Conservation (phyloP, 1,284 basidiomycete species). For the Cryptococcus sp. region DNA sequence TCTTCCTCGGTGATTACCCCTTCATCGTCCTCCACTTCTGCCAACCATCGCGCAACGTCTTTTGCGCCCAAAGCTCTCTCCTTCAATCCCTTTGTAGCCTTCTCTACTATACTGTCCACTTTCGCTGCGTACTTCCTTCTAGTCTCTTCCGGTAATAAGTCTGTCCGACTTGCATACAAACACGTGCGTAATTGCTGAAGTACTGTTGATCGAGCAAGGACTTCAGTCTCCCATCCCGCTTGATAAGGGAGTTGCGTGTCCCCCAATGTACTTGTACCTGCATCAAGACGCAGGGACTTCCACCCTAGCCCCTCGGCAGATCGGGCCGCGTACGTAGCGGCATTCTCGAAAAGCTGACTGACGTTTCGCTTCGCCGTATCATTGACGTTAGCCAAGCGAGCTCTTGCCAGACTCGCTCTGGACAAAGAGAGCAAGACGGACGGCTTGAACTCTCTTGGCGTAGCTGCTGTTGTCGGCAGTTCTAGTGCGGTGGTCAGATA, state of each 20-base stretch:
- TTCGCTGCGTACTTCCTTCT: conserved; percentile 19
- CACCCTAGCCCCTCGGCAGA: conserved; percentile 38
- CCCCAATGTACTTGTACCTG: background rate
- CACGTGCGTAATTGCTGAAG: conserved; percentile 36
- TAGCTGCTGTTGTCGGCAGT: conserved; percentile 27
- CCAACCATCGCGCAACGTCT: conserved; percentile 37
- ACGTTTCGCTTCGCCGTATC: conserved; percentile 43
- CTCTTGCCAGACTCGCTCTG: conserved; percentile 36
- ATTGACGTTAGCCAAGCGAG: conserved; percentile 34
- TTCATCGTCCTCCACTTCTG: conserved; percentile 41
- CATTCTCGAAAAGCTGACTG: conserved; percentile 42
- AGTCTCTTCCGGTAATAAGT: conserved; percentile 14
- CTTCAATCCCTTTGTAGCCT: conserved; percentile 3
- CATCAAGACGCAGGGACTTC: conserved; percentile 28
- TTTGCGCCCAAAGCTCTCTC: conserved; percentile 12
- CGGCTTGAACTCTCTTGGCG: conserved; percentile 41
- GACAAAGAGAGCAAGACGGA: conserved; percentile 33
- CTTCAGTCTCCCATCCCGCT: conserved; percentile 47
- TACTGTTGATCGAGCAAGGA: conserved; percentile 31
- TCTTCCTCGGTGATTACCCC: conserved; percentile 20
- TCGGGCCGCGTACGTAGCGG: conserved; percentile 38
- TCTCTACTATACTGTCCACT: conserved; percentile 10
- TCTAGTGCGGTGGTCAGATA: conserved; percentile 37
- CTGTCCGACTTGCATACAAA: conserved; percentile 23
- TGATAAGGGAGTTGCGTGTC: conserved; percentile 24